phyloP scores from a whole-genome alignment of 441 rosid genomes.

The Gossypium gossypioides region DNA sequence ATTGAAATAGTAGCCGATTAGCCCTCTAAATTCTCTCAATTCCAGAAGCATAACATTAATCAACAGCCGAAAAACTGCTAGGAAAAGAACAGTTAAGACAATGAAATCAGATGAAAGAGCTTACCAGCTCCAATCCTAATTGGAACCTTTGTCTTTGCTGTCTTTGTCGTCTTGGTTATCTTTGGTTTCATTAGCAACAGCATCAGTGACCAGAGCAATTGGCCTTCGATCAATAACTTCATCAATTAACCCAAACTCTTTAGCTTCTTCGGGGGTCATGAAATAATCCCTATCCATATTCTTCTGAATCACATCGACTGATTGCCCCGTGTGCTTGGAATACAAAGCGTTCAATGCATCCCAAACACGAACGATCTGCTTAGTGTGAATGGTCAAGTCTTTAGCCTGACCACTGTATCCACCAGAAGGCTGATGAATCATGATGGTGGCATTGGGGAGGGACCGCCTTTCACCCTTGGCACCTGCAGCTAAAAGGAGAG shows the following conservation, averaged over 20 bases:
- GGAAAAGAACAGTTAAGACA: background rate
- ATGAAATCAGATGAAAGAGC: constrained; percentile 14
- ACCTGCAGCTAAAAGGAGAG: constrained; percentile 87
- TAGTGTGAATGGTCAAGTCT: constrained; percentile 83
- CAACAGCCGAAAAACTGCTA: background rate
- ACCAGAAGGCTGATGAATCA: constrained; percentile 98
- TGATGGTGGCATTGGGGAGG: constrained; percentile 77
- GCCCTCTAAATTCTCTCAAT: background rate
- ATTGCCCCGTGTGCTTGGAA: constrained; percentile 66
- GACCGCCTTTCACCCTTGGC: constrained; percentile 80
- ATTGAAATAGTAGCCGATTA: background rate
- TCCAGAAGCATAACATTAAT: constrained; percentile 1
- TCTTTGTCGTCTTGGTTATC: background rate
- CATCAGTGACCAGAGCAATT: constrained; percentile 64
- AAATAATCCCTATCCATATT: constrained; percentile 94
- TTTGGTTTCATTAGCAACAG: constrained; percentile 50
- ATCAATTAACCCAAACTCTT: constrained; percentile 86
- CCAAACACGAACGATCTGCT: constrained; percentile 89
- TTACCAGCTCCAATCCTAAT: constrained; percentile 30
- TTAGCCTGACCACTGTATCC: constrained; percentile 95
- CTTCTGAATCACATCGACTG: constrained; percentile 60
- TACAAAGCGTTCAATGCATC: constrained; percentile 68
- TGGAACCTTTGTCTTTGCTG: constrained; percentile 29
- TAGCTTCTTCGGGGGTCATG: constrained; percentile 88
- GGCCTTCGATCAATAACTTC: constrained; percentile 89